These are phyloP conservation scores for Penicillium sp. DNA, from an alignment of 2,329 filamentous ascomycete species.

Conservation along the genomic window DNA sequence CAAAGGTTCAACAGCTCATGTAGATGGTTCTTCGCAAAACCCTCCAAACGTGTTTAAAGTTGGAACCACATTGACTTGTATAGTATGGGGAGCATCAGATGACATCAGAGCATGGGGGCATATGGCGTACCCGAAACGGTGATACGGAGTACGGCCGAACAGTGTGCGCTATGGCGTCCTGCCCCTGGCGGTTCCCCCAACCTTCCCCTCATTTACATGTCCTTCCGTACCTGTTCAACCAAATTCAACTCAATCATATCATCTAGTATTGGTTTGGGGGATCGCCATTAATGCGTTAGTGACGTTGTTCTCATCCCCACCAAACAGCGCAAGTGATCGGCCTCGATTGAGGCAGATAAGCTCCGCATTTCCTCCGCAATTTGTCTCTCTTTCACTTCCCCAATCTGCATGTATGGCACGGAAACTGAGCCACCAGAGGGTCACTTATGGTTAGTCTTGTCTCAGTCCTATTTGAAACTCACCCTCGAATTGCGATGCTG, in stretches of 20 bases:
- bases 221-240: not conserved
- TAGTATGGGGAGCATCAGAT: not conserved
- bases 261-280: not conserved
- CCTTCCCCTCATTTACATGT: slow-evolving; percentile 32
- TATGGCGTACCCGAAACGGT: not conserved
- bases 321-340: slow-evolving; percentile 24
- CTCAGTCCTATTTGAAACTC: not conserved
- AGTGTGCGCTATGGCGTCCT: slow-evolving; percentile 13
- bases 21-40: not conserved
- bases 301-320: slow-evolving; percentile 23
- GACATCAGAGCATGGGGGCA: not conserved
- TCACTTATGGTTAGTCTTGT: slow-evolving; percentile 63
- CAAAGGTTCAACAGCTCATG: not conserved
- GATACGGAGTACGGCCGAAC: slow-evolving; percentile 9
- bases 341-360: slow-evolving; percentile 28
- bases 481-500: not conserved
- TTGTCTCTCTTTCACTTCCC: slow-evolving; percentile 14
- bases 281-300: slow-evolving; percentile 8
- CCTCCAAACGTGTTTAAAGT: not conserved
- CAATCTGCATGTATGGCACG: slow-evolving; percentile 57
- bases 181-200: slow-evolving; percentile 21
- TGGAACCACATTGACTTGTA: too few species aligned
- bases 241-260: not conserved
- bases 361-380: slow-evolving; percentile 33
- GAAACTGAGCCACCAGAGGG: slow-evolving; percentile 65